These are phyloP conservation scores for Phytophthora rubi DNA, from an alignment of 352 stramenopile species.

Conservation along the genomic window DNA sequence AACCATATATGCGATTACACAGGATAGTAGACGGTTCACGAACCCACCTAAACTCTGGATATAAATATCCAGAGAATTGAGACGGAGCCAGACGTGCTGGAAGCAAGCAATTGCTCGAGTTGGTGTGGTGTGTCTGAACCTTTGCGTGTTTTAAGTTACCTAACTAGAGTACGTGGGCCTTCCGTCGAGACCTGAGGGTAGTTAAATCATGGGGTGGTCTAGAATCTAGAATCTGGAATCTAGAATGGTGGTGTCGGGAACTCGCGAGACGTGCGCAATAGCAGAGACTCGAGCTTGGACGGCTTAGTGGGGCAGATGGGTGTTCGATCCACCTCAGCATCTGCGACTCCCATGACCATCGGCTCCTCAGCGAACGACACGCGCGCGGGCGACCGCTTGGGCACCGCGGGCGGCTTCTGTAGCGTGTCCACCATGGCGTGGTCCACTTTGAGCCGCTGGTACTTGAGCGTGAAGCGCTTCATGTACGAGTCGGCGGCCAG, in stretches of 20 bases:
- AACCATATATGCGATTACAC: too few species aligned
- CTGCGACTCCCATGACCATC: slow-evolving; percentile 72
- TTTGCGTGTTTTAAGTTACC: slow-evolving; percentile 38
- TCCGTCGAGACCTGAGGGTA: slow-evolving; percentile 27
- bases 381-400: slow-evolving; percentile 46
- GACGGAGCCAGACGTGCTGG: too few species aligned
- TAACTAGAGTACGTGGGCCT: slow-evolving; percentile 42
- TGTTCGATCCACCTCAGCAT: slow-evolving; percentile 76
- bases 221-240: slow-evolving; percentile 2
- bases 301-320: slow-evolving; percentile 78
- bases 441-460: slow-evolving; percentile 86
- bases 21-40: too few species aligned
- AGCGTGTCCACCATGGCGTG: slow-evolving; percentile 82
- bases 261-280: slow-evolving; percentile 83
- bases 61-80: too few species aligned
- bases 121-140: slow-evolving; percentile 12
- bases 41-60: too few species aligned
- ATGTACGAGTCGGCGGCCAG: slow-evolving; percentile 88
- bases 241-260: slow-evolving; percentile 83
- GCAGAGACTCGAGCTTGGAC: slow-evolving; percentile 83
- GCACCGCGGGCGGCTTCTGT: slow-evolving; percentile 30
- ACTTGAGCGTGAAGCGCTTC: slow-evolving; percentile 90
- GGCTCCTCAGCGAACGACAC: slow-evolving; percentile 75
- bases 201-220: slow-evolving; percentile 13
- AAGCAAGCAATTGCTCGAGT: neutral